Conservation (phyloP, 2,329 filamentous ascomycete species). For the Emmonsia crescens region DNA sequence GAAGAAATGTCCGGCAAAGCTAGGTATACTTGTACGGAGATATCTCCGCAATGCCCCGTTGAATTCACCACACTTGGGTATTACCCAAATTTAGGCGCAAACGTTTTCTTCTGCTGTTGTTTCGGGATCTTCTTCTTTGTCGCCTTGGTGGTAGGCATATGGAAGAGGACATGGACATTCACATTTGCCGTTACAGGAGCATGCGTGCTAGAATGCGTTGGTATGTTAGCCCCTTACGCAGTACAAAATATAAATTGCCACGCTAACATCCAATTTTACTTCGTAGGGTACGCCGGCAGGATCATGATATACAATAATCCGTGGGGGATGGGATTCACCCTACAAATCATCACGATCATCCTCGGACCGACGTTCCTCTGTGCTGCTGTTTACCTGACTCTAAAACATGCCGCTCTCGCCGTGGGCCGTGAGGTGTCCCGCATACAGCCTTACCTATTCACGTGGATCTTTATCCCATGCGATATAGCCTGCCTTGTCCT, state of each 20-base stretch:
- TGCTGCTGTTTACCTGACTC: slow-evolving; percentile 45
- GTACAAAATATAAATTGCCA: background rate
- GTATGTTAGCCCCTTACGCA: background rate
- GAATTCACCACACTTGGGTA: slow-evolving; percentile 44
- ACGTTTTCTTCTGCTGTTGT: slow-evolving; percentile 42
- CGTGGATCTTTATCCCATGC: slow-evolving; percentile 49
- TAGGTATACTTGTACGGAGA: slow-evolving; percentile 5
- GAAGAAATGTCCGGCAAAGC: background rate
- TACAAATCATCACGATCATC: slow-evolving; percentile 46
- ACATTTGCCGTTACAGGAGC: slow-evolving; percentile 40
- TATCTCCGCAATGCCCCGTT: slow-evolving; percentile 30
- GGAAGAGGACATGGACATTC: slow-evolving; percentile 43
- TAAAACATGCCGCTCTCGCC: slow-evolving; percentile 47
- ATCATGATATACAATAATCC: slow-evolving; percentile 44
- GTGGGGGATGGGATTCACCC: slow-evolving; percentile 41
- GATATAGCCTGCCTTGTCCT: slow-evolving; percentile 49
- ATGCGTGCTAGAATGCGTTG: slow-evolving; percentile 34
- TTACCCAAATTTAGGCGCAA: slow-evolving; percentile 41
- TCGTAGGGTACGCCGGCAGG: slow-evolving; percentile 46
- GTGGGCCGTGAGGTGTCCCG: slow-evolving; percentile 42
- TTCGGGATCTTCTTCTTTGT: slow-evolving; percentile 43
- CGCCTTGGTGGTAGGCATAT: slow-evolving; percentile 31
- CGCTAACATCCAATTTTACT: background rate
- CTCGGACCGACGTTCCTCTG: slow-evolving; percentile 47
- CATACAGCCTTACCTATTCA: slow-evolving; percentile 42